A percentile compares a stretch with the other conserved stretches of the same genome.
Conservation (phyloP, 2,329 filamentous ascomycete species). For the Fusarium sp. region DNA sequence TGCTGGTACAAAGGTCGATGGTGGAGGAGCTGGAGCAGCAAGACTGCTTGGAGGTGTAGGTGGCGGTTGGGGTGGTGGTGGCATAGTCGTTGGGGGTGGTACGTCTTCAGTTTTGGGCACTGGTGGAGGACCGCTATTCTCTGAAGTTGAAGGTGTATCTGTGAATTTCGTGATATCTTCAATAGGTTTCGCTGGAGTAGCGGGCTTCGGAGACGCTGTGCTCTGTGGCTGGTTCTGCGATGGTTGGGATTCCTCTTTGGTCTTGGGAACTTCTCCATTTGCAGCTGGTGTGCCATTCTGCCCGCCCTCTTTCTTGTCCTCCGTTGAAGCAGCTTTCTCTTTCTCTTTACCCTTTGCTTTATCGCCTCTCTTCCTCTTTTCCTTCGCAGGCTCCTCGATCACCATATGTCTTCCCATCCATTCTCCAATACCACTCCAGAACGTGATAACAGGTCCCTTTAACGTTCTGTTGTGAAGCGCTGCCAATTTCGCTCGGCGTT, state of each 20-base stretch:
- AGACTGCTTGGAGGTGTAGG: constrained; percentile 36
- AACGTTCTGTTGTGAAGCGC: constrained; percentile 89
- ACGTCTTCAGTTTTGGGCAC: constrained; percentile 26
- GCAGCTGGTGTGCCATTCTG: background rate
- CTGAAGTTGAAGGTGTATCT: constrained; percentile 1
- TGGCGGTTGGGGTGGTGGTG: constrained; percentile 40
- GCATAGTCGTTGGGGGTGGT: constrained; percentile 34
- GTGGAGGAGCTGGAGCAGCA: constrained; percentile 33
- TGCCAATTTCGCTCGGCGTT: constrained; percentile 84
- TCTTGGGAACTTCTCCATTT: background rate
- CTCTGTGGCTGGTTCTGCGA: constrained; percentile 12
- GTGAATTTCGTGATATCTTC: constrained; percentile 11
- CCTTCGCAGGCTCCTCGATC: constrained; percentile 72
- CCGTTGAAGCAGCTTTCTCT: constrained; percentile 25
- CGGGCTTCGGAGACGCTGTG: background rate
- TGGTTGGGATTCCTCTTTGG: constrained; percentile 22
- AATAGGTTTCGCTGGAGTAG: constrained; percentile 7
- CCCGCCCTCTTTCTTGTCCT: constrained; percentile 25
- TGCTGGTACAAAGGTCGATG: constrained; percentile 24
- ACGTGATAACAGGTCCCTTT: constrained; percentile 88
- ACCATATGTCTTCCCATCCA: constrained; percentile 79
- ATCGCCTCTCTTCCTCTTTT: constrained; percentile 62
- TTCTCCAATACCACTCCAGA: constrained; percentile 91
- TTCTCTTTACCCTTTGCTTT: constrained; percentile 49
- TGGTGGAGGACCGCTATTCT: background rate